Conservation (phyloP, 2,329 filamentous ascomycete species). For the Venturia carpophila region DNA sequence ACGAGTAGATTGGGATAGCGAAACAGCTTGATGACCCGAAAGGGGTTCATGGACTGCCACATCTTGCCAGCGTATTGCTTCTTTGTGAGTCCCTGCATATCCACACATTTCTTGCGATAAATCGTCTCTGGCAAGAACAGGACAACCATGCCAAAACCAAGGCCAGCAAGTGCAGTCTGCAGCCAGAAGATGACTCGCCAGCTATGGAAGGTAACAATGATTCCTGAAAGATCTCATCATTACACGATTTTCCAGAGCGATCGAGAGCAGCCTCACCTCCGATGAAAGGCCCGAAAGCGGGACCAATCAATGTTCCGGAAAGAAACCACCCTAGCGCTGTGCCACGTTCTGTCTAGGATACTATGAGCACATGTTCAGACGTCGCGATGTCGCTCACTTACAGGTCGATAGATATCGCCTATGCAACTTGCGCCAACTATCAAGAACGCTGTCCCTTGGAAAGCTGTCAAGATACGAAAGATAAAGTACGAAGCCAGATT, state of each 20-base stretch:
- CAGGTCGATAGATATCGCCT: constrained; percentile 45
- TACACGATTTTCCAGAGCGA: not conserved
- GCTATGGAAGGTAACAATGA: constrained; percentile 64
- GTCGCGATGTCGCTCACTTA: constrained; percentile 20
- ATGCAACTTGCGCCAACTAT: constrained; percentile 64
- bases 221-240: constrained; percentile 24
- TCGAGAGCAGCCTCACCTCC: constrained; percentile 42
- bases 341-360: constrained; percentile 53
- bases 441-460: constrained; percentile 67
- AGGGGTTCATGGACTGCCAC: constrained; percentile 58
- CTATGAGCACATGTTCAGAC: constrained; percentile 19
- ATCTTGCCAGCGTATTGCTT: constrained; percentile 47
- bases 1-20: constrained; percentile 61
- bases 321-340: constrained; percentile 69
- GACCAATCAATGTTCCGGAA: constrained; percentile 62
- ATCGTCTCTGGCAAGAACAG: constrained; percentile 68
- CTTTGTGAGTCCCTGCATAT: constrained; percentile 49
- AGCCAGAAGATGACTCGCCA: constrained; percentile 76
- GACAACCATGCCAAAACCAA: constrained; percentile 51
- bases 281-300: constrained; percentile 62
- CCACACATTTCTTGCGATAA: constrained; percentile 53
- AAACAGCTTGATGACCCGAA: constrained; percentile 56
- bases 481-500: constrained; percentile 65
- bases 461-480: constrained; percentile 65
- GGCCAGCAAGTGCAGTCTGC: constrained; percentile 58